Evolutionary conservation across 2,329 filamentous ascomycete species (phyloP).

Genomic region (Calonectria pseudoreteaudii): DNA sequence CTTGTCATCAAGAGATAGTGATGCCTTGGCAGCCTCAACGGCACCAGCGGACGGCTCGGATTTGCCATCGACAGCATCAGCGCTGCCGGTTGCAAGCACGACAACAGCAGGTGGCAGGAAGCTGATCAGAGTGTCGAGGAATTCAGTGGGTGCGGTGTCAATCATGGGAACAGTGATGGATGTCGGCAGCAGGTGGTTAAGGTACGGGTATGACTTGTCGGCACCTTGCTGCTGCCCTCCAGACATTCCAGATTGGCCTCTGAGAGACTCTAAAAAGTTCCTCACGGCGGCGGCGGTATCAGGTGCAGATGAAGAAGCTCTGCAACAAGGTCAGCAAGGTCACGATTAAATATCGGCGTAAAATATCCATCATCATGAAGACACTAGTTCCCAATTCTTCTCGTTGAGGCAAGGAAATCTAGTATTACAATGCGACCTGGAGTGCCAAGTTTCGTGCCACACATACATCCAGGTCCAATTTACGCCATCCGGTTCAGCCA

Average conservation of each 20-base stretch:
- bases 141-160: constrained; percentile 71
- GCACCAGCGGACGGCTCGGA: constrained; percentile 76
- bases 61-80: constrained; percentile 66
- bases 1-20: constrained; percentile 81
- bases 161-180: constrained; percentile 83
- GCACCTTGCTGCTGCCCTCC: constrained; percentile 48
- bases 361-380: constrained; percentile 38
- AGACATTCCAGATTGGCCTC: constrained; percentile 62
- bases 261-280: constrained; percentile 88
- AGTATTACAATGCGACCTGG: constrained; percentile 48
- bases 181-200: constrained; percentile 86
- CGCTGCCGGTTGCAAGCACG: constrained; percentile 76
- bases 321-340: constrained; percentile 62
- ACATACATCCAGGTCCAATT: constrained; percentile 35
- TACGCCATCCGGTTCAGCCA: constrained; percentile 41
- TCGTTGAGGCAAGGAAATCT: constrained; percentile 44
- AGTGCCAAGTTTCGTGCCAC: constrained; percentile 36
- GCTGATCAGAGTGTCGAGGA: constrained; percentile 79
- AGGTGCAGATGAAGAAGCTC: constrained; percentile 68
- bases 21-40: constrained; percentile 78
- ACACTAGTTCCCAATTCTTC: constrained; percentile 46
- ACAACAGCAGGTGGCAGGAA: constrained; percentile 85
- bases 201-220: constrained; percentile 80
- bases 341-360: constrained; percentile 36
- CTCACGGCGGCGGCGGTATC: constrained; percentile 85